phyloP scores from a whole-genome alignment of 2,329 filamentous ascomycete genomes.

The Ceratocystiopsis brevicomis region DNA sequence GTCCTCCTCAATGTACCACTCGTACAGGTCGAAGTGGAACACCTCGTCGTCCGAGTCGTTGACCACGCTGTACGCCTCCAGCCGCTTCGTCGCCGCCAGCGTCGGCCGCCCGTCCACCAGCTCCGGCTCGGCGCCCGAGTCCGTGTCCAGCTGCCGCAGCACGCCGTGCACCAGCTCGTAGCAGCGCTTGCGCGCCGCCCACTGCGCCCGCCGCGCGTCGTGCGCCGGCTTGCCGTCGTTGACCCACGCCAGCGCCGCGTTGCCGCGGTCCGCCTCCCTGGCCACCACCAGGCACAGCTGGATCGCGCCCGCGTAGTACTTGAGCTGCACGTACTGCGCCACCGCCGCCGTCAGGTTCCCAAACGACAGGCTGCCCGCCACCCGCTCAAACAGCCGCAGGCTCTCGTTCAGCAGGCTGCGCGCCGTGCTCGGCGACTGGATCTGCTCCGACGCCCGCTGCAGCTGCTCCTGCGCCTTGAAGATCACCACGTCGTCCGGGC shows the following conservation, averaged over 20 bases:
- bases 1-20: constrained; percentile 81
- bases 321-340: constrained; percentile 57
- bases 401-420: constrained; percentile 76
- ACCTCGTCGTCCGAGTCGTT: constrained; percentile 78
- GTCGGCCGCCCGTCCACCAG: constrained; percentile 62
- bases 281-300: constrained; percentile 72
- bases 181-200: constrained; percentile 53
- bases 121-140: constrained; percentile 49
- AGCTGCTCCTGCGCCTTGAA: constrained; percentile 96
- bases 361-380: constrained; percentile 63
- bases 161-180: constrained; percentile 80
- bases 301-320: constrained; percentile 89
- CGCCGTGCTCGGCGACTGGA: constrained; percentile 54
- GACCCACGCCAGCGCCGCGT: constrained; percentile 69
- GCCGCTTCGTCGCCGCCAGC: constrained; percentile 55
- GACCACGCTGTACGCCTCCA: constrained; percentile 81
- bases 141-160: constrained; percentile 56
- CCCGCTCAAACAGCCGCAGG: constrained; percentile 69
- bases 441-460: constrained; percentile 68
- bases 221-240: constrained; percentile 58
- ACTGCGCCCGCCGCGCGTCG: constrained; percentile 51
- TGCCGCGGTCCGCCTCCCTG: constrained; percentile 68
- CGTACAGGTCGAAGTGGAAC: constrained; percentile 91
- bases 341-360: constrained; percentile 65
- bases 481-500: constrained; percentile 87